Percentiles rank a stretch among this genome's conserved stretches.
Evolutionary conservation across 108 stramenopile species (phyloP).

Genomic region (Schizochytrium sp.): DNA sequence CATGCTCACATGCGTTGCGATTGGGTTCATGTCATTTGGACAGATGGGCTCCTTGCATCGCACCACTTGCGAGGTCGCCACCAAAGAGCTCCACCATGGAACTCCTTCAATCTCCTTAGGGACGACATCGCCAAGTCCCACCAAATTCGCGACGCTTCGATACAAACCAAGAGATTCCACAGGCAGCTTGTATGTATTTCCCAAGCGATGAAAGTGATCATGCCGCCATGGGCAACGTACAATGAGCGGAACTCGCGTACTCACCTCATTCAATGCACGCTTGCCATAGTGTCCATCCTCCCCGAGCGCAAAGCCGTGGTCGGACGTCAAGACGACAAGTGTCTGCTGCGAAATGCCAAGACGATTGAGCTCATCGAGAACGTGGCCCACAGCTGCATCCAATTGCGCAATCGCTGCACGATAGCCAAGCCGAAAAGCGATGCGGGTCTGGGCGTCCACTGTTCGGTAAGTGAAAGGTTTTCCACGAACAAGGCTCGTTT

Average conservation of each 20-base stretch:
- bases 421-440: neutral
- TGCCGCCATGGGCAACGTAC: neutral
- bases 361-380: neutral
- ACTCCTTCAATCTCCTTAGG: neutral
- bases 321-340: neutral
- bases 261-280: neutral
- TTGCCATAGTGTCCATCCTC: neutral
- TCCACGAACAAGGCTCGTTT: neutral
- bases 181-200: neutral
- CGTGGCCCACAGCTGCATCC: neutral
- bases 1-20: neutral
- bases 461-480: neutral
- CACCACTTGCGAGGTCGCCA: neutral
- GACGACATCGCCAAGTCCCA: neutral
- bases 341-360: neutral
- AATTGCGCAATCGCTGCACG: neutral
- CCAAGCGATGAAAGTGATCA: neutral
- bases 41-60: neutral
- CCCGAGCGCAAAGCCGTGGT: slow-evolving; percentile 10
- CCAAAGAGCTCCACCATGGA: neutral
- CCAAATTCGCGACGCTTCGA: neutral
- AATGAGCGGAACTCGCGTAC: neutral
- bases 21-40: neutral
- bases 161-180: neutral
- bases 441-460: neutral